Evolutionary conservation across 805 yeast genomes (phyloP).

Genomic region (Tetrapisispora phaffii): DNA sequence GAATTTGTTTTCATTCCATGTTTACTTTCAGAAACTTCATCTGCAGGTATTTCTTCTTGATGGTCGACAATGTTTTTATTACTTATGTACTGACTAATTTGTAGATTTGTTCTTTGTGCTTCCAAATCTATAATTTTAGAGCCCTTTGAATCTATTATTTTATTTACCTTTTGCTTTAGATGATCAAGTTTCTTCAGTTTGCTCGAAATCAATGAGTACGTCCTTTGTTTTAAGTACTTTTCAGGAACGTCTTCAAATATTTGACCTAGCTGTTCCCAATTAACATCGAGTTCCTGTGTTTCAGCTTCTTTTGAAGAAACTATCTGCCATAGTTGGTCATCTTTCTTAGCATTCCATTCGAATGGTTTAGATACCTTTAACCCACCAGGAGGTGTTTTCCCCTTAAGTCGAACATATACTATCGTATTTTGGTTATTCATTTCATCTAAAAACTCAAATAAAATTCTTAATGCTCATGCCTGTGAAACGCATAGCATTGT

Average conservation of each 20-base stretch:
- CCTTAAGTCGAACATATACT: constrained; percentile 38
- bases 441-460: background rate
- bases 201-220: constrained; percentile 21
- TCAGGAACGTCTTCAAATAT: constrained; percentile 29
- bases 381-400: constrained; percentile 30
- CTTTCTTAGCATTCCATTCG: constrained; percentile 27
- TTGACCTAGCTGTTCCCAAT: constrained; percentile 28
- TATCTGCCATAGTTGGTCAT: constrained; percentile 25
- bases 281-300: constrained; percentile 17
- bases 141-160: background rate
- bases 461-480: no score
- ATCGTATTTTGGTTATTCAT: constrained; percentile 27
- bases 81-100: background rate
- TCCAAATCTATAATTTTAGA: background rate
- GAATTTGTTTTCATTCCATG: no score
- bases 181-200: constrained; percentile 12
- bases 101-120: background rate
- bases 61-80: background rate
- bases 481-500: no score
- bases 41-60: background rate
- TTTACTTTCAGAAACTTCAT: background rate
- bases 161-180: background rate
- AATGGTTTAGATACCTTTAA: constrained; percentile 33
- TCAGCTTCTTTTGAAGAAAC: constrained; percentile 17
- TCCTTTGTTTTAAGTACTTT: constrained; percentile 22